Conservation (phyloP, 371 early-diverging fungal genomes). For the Smittium culicis region DNA sequence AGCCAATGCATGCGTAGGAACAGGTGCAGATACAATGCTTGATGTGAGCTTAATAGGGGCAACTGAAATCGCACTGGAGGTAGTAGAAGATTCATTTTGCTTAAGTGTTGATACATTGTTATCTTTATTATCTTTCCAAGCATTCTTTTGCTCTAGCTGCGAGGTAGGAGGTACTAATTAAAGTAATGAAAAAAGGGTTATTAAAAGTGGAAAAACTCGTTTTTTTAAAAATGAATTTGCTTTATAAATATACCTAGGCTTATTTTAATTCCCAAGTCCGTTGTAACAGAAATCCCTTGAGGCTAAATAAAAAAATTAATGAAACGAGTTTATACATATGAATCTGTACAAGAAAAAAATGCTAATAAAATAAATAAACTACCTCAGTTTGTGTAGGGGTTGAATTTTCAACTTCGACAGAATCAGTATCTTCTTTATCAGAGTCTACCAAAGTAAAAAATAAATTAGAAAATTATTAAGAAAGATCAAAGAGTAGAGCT, state of each 20-base stretch:
- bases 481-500: no score
- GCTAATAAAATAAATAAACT: no score
- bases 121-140: conserved; percentile 32
- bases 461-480: no score
- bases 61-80: not conserved
- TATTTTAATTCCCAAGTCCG: not conserved
- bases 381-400: not conserved
- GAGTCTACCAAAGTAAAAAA: not conserved
- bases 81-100: conserved; percentile 17
- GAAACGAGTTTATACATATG: no score
- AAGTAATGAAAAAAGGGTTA: no score
- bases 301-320: not conserved
- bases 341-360: no score
- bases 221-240: no score
- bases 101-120: conserved; percentile 24
- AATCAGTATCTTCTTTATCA: not conserved
- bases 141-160: conserved; percentile 26
- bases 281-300: not conserved
- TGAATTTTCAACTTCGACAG: not conserved
- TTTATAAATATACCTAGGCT: not conserved
- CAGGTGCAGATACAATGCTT: conserved; percentile 13
- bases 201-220: no score
- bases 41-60: conserved; percentile 13
- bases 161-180: conserved; percentile 22
- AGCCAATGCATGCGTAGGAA: conserved; percentile 20